These are phyloP conservation scores for Dimargaris xerosporica DNA, from an alignment of 192 early-diverging fungal species.

Conservation along the genomic window DNA sequence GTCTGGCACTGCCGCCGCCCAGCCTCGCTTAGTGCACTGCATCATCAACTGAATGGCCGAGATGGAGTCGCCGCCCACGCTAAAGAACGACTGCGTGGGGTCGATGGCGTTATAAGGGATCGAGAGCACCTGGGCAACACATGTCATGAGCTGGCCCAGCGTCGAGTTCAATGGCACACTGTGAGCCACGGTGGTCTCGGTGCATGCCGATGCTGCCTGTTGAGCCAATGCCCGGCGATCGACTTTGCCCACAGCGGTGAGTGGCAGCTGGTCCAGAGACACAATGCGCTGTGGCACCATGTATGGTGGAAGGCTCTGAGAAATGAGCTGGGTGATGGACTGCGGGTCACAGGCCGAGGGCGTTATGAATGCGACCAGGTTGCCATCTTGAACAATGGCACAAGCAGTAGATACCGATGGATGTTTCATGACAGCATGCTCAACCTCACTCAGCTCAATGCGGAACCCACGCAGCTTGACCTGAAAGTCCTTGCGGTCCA, in stretches of 20 bases:
- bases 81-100: not conserved
- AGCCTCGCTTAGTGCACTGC: no score
- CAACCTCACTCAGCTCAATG: slow-evolving; percentile 1
- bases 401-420: not conserved
- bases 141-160: not conserved
- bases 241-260: not conserved
- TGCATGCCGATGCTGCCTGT: no score
- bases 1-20: no score
- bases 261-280: not conserved
- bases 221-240: not conserved
- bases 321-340: not conserved
- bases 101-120: not conserved
- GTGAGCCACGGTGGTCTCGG: not conserved
- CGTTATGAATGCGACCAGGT: not conserved
- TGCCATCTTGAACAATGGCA: not conserved
- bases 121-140: not conserved
- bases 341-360: not conserved
- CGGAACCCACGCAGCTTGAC: slow-evolving; percentile 9
- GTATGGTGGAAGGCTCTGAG: not conserved
- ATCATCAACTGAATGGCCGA: not conserved
- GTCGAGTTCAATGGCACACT: not conserved
- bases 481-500: not conserved
- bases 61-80: slow-evolving; percentile 4
- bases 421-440: not conserved
- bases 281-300: not conserved